Evolutionary conservation across 148 eudicot genomes (phyloP).

Genomic region (Rhododendron henanense): DNA sequence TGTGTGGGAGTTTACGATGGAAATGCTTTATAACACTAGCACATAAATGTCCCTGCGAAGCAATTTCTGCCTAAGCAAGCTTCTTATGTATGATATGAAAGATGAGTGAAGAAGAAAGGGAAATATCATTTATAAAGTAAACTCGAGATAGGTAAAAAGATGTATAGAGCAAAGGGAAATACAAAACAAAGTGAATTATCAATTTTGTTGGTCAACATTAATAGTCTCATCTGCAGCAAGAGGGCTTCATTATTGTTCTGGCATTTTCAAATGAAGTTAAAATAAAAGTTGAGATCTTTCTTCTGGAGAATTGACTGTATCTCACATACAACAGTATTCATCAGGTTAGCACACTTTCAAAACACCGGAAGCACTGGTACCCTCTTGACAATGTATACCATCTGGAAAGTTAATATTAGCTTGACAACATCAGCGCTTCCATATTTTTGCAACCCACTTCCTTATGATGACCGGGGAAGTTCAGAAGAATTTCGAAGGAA

Average conservation of each 20-base stretch:
- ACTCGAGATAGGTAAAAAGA: too few relatives aligned
- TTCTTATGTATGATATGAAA: not conserved
- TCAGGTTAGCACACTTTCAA: not conserved
- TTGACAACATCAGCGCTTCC: not conserved
- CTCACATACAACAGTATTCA: not conserved
- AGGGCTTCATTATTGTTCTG: not conserved
- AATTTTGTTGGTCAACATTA: not conserved
- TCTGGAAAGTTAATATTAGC: not conserved
- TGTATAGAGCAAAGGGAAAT: too few relatives aligned
- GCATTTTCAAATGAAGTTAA: not conserved
- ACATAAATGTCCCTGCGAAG: not conserved
- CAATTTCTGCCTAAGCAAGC: not conserved
- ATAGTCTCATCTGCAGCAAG: not conserved
- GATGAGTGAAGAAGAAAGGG: not conserved
- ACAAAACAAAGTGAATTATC: too few relatives aligned
- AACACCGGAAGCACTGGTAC: not conserved
- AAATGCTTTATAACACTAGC: not conserved
- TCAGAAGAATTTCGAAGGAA: not conserved
- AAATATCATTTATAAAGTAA: not conserved
- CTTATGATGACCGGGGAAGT: not conserved
- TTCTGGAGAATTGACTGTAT: not conserved
- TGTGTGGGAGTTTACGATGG: not conserved
- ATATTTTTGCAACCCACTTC: not conserved
- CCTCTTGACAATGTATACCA: not conserved
- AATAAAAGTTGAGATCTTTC: not conserved